Conservation (phyloP, 164 flowering plant genomes). For the Platanus orientalis region DNA sequence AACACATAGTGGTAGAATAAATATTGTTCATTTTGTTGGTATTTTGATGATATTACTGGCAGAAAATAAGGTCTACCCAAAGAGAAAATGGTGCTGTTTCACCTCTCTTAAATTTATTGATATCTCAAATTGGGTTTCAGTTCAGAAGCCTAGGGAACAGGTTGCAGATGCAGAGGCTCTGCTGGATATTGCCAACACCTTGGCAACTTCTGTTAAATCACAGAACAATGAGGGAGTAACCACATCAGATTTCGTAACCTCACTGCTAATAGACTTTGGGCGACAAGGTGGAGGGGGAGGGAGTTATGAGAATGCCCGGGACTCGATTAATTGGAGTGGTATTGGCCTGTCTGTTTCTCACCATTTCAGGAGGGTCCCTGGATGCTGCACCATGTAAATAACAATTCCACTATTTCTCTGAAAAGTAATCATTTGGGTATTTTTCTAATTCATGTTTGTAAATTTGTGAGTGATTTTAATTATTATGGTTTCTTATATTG, state of each 20-base stretch:
- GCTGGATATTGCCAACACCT: slow-evolving; percentile 59
- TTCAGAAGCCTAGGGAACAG: slow-evolving; percentile 87
- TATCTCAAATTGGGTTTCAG: slow-evolving; percentile 31
- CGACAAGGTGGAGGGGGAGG: slow-evolving; percentile 16
- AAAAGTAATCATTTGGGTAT: not conserved
- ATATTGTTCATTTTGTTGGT: too few relatives aligned
- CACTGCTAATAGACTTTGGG: slow-evolving; percentile 48
- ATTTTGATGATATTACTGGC: not conserved
- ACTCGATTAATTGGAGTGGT: slow-evolving; percentile 49
- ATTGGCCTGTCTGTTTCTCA: slow-evolving; percentile 55
- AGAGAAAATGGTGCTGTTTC: not conserved
- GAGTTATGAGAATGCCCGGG: slow-evolving; percentile 20
- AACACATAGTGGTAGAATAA: too few relatives aligned
- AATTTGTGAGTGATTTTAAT: slow-evolving; percentile 1
- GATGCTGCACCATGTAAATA: slow-evolving; percentile 67
- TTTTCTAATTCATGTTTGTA: not conserved
- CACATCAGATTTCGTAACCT: slow-evolving; percentile 55
- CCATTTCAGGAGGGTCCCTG: slow-evolving; percentile 37
- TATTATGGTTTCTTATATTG: not conserved
- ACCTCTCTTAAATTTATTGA: not conserved
- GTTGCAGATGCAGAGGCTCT: slow-evolving; percentile 96
- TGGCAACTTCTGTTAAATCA: slow-evolving; percentile 55
- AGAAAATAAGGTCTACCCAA: not conserved
- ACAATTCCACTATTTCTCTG: not conserved
- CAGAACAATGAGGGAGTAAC: slow-evolving; percentile 50